Evolutionary conservation across 2,329 filamentous ascomycete genomes (phyloP).

Genomic region (Camptophora hylomeconis): DNA sequence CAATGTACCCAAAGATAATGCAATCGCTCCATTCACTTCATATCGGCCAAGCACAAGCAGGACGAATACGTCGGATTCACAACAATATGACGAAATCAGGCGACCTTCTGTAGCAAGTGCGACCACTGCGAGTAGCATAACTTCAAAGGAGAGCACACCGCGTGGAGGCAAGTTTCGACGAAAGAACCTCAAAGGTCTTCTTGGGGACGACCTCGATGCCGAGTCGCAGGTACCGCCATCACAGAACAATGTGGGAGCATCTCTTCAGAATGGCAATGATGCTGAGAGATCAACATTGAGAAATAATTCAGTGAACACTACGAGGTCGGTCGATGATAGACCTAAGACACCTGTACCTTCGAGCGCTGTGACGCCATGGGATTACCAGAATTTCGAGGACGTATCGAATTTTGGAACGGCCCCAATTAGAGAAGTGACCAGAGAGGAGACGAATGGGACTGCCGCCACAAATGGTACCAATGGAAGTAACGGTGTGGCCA

Average conservation of each 20-base stretch:
- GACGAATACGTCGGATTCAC: slow-evolving; percentile 44
- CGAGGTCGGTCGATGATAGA: slow-evolving; percentile 34
- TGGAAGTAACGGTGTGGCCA: slow-evolving; percentile 46
- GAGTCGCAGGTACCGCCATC: slow-evolving; percentile 37
- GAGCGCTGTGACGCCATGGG: slow-evolving; percentile 93
- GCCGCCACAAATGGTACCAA: slow-evolving; percentile 66
- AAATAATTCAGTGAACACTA: slow-evolving; percentile 68
- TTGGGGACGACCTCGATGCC: slow-evolving; percentile 73
- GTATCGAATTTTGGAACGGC: slow-evolving; percentile 17
- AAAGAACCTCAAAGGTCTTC: slow-evolving; percentile 81
- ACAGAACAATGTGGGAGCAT: slow-evolving; percentile 50
- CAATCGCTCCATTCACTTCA: slow-evolving; percentile 60
- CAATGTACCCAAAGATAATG: slow-evolving; percentile 20
- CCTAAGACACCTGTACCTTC: slow-evolving; percentile 50
- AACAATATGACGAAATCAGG: slow-evolving; percentile 56
- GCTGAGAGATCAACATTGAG: slow-evolving; percentile 45
- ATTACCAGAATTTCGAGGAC: slow-evolving; percentile 74
- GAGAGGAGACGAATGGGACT: slow-evolving; percentile 59
- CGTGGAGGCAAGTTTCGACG: slow-evolving; percentile 51
- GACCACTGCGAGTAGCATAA: slow-evolving; percentile 72
- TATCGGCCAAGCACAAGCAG: slow-evolving; percentile 44
- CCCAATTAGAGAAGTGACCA: slow-evolving; percentile 14
- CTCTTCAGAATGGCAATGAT: slow-evolving; percentile 43
- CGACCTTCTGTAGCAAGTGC: slow-evolving; percentile 81
- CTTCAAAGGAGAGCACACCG: slow-evolving; percentile 60